Evolutionary conservation across 768 basidiomycete species (phyloP), one percentile per base, ranked within the genome.

Genomic region (Lentinula edodes): DNA sequence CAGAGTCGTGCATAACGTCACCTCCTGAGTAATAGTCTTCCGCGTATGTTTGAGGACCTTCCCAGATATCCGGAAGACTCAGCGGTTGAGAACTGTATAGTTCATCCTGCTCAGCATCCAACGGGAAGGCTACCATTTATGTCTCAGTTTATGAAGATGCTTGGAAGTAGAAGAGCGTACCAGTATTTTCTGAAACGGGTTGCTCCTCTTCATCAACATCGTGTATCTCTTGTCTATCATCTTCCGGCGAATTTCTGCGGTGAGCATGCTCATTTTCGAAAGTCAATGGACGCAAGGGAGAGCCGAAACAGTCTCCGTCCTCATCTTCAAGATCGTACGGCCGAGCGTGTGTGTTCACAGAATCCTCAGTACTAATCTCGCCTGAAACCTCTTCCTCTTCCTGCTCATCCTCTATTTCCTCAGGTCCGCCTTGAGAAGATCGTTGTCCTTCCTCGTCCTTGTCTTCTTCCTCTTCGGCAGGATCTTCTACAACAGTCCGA

Each of bases 11-110:
- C 13, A 52, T 32, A 41, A 75, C 34, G 56, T 82, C 79, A 0
- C 80, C 82, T 12, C 78, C 80, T 5, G 78, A 72, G 61, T 77
- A 78, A 61, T 72, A 76, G 65, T 80, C 79, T 62, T 79, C 77
- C 0, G 78, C 76, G 48, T 74, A 76, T 6, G 68, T 72, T 32
- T 67, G 68, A 5, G 79, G 74, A 28, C 73, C 77, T 39, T 66
- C 65, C 80, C 79, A 81, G 34, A 73, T 73, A 65, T 80, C 78
- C 18, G 66, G 63, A 18, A 80, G 61, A 6, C 76, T 74, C 6
- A 74, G 62, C 23, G 65, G 64, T n/a, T 65, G 65, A 36, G 32
- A 36, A 39, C 9, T 15, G 7, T 15, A 28, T 18, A 12, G 28
- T 6, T n/a, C 52, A 39, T 63, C 34, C 39, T 54, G 18, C 28